These are phyloP conservation scores for Pisolithus albus DNA, from an alignment of 768 basidiomycete species.

Conservation along the genomic window DNA sequence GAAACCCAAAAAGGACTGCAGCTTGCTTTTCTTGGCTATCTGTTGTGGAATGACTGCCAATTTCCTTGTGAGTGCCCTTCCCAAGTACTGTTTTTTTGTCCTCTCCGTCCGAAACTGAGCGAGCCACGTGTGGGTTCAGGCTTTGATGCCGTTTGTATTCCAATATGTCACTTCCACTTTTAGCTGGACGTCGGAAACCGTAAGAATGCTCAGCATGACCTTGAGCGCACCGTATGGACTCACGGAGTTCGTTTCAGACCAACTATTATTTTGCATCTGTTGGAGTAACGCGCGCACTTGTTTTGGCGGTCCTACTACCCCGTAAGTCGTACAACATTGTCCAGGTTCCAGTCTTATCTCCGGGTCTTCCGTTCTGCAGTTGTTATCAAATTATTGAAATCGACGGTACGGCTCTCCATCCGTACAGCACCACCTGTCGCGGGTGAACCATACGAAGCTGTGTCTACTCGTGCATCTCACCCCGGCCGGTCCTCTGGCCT, in stretches of 20 bases:
- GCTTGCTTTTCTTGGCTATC: constrained; percentile 47
- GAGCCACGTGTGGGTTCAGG: constrained; percentile 31
- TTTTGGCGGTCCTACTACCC: constrained; percentile 53
- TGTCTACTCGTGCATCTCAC: not conserved
- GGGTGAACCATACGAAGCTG: constrained; percentile 13
- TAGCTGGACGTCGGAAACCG: constrained; percentile 61
- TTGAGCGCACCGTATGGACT: constrained; percentile 1
- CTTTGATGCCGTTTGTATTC: constrained; percentile 49
- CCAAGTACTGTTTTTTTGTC: not conserved
- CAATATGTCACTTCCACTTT: constrained; percentile 60
- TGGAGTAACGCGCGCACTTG: constrained; percentile 46
- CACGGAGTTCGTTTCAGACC: constrained; percentile 33
- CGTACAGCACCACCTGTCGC: constrained; percentile 6
- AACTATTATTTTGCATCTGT: constrained; percentile 65
- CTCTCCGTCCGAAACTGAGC: not conserved
- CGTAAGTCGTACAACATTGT: constrained; percentile 35
- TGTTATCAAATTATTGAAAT: constrained; percentile 47
- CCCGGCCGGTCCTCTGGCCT: constrained; percentile 3
- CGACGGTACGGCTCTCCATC: constrained; percentile 26
- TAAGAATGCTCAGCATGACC: constrained; percentile 23
- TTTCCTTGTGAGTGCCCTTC: constrained; percentile 36
- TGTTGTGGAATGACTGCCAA: constrained; percentile 43
- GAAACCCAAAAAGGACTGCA: constrained; percentile 52
- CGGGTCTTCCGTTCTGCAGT: constrained; percentile 29
- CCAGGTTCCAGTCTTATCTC: not conserved